Conservation (phyloP, 192 early-diverging fungal species). For the Coemansia sp. region DNA sequence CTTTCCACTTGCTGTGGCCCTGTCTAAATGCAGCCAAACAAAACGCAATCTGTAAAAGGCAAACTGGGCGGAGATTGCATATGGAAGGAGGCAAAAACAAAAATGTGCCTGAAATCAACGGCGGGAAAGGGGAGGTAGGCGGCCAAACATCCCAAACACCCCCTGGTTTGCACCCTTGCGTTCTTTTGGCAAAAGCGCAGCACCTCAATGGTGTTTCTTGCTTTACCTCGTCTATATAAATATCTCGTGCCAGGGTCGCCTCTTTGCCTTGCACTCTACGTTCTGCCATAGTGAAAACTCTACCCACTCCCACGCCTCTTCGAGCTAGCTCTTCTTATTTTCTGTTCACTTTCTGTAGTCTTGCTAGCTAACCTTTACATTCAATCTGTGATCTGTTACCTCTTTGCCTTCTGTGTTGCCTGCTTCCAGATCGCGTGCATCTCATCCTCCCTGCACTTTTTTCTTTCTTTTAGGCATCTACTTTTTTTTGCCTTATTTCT, state of each 20-base stretch:
- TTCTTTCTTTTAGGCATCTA: too few species aligned
- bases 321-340: neutral
- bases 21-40: neutral
- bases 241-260: neutral
- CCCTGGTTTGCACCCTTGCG: neutral
- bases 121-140: neutral
- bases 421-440: neutral
- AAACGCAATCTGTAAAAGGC: neutral
- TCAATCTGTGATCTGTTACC: neutral
- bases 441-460: too few species aligned
- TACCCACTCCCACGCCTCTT: constrained; percentile 4
- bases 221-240: neutral
- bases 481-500: neutral
- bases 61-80: neutral
- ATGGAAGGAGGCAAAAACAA: neutral
- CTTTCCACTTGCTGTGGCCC: neutral
- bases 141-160: neutral
- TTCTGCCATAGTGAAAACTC: neutral
- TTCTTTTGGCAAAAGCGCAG: neutral
- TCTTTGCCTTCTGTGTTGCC: neutral
- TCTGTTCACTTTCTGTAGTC: neutral
- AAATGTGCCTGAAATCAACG: constrained; percentile 2
- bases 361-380: neutral
- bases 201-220: neutral
- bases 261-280: neutral